phyloP scores from a whole-genome alignment of 2,329 filamentous ascomycete genomes.

The Fonsecaea pugnacius region DNA sequence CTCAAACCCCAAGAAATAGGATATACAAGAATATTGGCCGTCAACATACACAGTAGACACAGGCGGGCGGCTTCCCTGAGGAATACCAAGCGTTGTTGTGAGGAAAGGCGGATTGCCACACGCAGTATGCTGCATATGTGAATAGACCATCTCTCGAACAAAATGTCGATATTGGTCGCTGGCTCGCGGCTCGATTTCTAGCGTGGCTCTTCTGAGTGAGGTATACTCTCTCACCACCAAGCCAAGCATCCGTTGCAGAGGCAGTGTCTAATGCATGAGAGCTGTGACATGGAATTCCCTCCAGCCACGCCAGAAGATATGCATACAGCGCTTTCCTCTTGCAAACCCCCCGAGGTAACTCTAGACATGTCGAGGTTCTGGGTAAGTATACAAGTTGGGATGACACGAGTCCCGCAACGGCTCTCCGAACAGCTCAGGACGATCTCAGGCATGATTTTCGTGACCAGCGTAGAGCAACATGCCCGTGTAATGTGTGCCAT shows the following conservation, averaged over 20 bases:
- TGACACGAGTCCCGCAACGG: background rate
- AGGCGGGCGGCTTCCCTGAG: too few species aligned
- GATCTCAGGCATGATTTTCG: background rate
- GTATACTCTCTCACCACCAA: background rate
- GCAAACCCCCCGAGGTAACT: background rate
- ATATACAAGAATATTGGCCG: too few species aligned
- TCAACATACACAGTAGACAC: too few species aligned
- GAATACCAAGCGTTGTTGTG: background rate
- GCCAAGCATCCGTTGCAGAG: background rate
- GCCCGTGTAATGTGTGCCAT: background rate
- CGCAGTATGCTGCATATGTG: background rate
- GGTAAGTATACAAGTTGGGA: too few species aligned
- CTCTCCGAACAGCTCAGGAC: background rate
- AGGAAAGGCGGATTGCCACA: background rate
- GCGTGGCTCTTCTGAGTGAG: background rate
- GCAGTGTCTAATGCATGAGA: background rate
- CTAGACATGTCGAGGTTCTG: too few species aligned
- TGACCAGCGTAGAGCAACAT: background rate
- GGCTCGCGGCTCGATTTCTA: background rate
- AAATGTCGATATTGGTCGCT: background rate
- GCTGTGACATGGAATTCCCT: background rate
- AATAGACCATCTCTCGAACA: background rate
- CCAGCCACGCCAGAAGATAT: background rate
- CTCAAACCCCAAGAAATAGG: too few species aligned
- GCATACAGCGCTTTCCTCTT: background rate